These are phyloP conservation scores for Phytophthora brassicae DNA, from an alignment of 352 stramenopile genomes.

Conservation along the genomic window DNA sequence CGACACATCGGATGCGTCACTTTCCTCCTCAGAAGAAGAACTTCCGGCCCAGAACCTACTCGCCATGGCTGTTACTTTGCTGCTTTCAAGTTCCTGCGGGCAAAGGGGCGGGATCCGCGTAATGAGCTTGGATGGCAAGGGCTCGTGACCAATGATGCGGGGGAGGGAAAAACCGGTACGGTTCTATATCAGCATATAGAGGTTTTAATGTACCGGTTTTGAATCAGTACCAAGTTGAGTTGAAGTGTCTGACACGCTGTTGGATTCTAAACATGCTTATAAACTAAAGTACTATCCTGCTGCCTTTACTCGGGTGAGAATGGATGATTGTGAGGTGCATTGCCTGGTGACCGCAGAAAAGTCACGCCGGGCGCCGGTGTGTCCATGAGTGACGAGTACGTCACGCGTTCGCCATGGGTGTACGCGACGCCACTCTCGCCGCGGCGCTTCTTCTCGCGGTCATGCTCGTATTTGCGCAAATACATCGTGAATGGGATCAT, in stretches of 20 bases:
- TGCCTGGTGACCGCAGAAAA: slow-evolving; percentile 58
- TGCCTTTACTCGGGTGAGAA: slow-evolving; percentile 30
- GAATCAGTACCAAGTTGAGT: no score
- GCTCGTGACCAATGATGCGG: slow-evolving; percentile 11
- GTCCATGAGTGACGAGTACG: slow-evolving; percentile 49
- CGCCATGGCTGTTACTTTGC: slow-evolving; percentile 45
- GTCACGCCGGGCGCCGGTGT: slow-evolving; percentile 48
- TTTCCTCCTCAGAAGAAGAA: slow-evolving; percentile 81
- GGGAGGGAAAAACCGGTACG: slow-evolving; percentile 8
- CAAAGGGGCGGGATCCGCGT: slow-evolving; percentile 24
- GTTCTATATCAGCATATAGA: neutral
- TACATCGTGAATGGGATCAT: slow-evolving; percentile 68
- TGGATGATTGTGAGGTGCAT: slow-evolving; percentile 24
- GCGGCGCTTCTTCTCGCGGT: slow-evolving; percentile 41
- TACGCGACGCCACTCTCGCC: slow-evolving; percentile 20
- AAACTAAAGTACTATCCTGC: neutral
- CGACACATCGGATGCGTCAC: slow-evolving; percentile 71
- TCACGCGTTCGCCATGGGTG: slow-evolving; percentile 25
- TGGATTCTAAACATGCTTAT: neutral
- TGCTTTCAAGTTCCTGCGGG: slow-evolving; percentile 17
- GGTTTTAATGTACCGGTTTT: neutral
- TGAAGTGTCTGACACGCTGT: no score
- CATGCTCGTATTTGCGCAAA: slow-evolving; percentile 52
- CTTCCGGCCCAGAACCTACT: slow-evolving; percentile 85
- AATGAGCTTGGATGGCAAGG: slow-evolving; percentile 20